Evolutionary conservation across 2,329 filamentous ascomycete genomes (phyloP).

Genomic region (Clonostachys sp.): DNA sequence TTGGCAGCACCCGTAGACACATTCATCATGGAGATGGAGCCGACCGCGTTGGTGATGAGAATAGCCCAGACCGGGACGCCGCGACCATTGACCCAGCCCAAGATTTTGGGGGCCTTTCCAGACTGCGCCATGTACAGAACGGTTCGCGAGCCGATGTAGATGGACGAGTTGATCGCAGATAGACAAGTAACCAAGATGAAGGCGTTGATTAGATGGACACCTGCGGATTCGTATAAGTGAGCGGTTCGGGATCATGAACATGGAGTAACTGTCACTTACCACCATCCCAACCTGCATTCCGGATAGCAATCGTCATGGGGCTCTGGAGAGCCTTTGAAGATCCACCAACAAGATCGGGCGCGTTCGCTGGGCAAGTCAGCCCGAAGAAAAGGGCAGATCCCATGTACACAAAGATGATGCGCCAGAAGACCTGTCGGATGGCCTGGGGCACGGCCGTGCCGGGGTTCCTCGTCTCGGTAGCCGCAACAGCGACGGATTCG

Average conservation of each 20-base stretch:
- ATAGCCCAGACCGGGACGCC: slow-evolving; percentile 61
- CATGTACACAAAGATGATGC: slow-evolving; percentile 61
- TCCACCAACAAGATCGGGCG: slow-evolving; percentile 56
- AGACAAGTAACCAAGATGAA: slow-evolving; percentile 72
- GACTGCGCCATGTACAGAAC: slow-evolving; percentile 73
- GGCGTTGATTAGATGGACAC: slow-evolving; percentile 71
- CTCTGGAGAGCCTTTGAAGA: slow-evolving; percentile 61
- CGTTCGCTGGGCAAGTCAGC: slow-evolving; percentile 67
- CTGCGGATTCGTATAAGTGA: slow-evolving; percentile 6
- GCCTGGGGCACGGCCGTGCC: slow-evolving; percentile 50
- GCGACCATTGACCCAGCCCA: slow-evolving; percentile 62
- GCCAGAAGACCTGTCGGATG: slow-evolving; percentile 57
- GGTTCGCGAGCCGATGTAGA: slow-evolving; percentile 74
- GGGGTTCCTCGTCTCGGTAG: slow-evolving; percentile 56
- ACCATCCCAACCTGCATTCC: slow-evolving; percentile 68
- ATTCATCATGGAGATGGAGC: slow-evolving; percentile 72
- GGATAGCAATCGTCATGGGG: slow-evolving; percentile 70
- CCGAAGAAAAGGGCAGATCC: slow-evolving; percentile 72
- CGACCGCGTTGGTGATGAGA: slow-evolving; percentile 65
- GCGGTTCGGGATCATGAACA: no score
- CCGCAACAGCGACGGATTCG: slow-evolving; percentile 58
- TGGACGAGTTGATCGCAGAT: slow-evolving; percentile 68
- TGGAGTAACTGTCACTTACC: slow-evolving; percentile 28
- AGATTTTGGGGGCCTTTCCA: slow-evolving; percentile 63
- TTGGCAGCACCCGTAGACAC: slow-evolving; percentile 60